These are phyloP conservation scores for Penicillium simplicissimum DNA, from an alignment of 495 filamentous ascomycete genomes.

Conservation along the genomic window DNA sequence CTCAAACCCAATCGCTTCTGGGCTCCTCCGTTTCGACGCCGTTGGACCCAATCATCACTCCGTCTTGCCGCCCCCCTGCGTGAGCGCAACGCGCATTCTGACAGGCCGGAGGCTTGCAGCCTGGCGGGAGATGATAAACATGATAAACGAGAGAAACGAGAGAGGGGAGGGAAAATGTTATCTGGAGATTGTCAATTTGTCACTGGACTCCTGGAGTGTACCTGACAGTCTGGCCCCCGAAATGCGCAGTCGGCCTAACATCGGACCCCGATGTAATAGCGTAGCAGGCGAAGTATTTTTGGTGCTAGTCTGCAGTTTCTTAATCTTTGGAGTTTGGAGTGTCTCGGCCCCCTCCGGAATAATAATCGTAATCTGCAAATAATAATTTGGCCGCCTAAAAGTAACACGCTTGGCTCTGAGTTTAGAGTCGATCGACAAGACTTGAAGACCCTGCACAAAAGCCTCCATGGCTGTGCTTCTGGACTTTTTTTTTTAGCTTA, in stretches of 20 bases:
- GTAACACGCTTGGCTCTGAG: conserved; percentile 27
- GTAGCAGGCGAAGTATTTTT: not conserved
- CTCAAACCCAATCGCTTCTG: not conserved
- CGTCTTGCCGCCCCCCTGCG: not conserved
- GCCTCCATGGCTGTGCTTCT: conserved; percentile 7
- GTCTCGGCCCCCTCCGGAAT: not conserved
- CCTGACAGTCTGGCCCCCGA: not conserved
- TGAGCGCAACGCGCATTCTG: conserved; percentile 9
- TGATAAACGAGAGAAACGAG: not conserved
- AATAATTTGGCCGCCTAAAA: conserved; percentile 23
- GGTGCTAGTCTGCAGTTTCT: not conserved
- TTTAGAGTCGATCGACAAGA: conserved; percentile 17
- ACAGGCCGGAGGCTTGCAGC: conserved; percentile 6
- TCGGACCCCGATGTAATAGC: no score
- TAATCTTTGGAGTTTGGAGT: no score
- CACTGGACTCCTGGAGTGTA: not conserved
- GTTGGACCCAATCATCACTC: not conserved
- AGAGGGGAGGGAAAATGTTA: no score
- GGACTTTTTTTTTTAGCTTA: not conserved
- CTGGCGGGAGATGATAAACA: not conserved
- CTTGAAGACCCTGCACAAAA: conserved; percentile 16
- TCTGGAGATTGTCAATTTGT: not conserved
- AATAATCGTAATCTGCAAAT: not conserved
- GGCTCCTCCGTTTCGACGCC: not conserved
- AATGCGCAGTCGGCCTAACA: no score